Conservation (phyloP, 306 rosid species). For the Sphenostylis stenocarpa region DNA sequence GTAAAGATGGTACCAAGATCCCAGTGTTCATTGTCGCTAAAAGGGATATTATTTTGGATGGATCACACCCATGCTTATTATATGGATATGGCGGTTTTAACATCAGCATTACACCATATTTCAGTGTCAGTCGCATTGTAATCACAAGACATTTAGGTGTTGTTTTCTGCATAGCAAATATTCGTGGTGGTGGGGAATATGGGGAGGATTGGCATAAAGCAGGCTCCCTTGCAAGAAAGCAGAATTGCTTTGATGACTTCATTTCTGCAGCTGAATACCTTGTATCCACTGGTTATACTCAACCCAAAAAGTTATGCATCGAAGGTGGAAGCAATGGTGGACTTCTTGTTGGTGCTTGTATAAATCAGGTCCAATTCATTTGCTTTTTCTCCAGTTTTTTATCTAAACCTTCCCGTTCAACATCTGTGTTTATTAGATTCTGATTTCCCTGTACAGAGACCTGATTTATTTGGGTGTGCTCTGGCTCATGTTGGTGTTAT, state of each 20-base stretch:
- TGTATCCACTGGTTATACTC: conserved; percentile 80
- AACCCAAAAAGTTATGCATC: conserved; percentile 76
- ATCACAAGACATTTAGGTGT: conserved; percentile 78
- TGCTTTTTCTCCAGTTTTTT: not conserved
- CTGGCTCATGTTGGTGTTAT: conserved; percentile 98
- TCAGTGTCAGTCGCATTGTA: conserved; percentile 72
- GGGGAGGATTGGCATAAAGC: conserved; percentile 99
- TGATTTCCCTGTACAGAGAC: conserved; percentile 59
- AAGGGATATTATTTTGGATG: conserved; percentile 69
- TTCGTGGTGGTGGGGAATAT: conserved; percentile 98
- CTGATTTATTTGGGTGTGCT: conserved; percentile 92
- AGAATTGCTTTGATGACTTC: conserved; percentile 96
- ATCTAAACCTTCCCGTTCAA: conserved; percentile 6
- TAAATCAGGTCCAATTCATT: conserved; percentile 73
- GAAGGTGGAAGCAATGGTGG: conserved; percentile 99
- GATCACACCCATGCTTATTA: conserved; percentile 92
- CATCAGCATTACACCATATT: conserved; percentile 75
- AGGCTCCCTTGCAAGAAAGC: conserved; percentile 87
- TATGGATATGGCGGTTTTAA: conserved; percentile 96
- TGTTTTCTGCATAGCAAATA: conserved; percentile 86
- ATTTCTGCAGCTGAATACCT: conserved; percentile 90
- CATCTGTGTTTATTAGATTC: conserved; percentile 12
- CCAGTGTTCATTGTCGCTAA: conserved; percentile 79
- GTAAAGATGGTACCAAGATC: conserved; percentile 86
- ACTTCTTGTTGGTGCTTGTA: conserved; percentile 93